Percentiles rank a stretch among this genome's conserved stretches.
Evolutionary conservation across 108 stramenopile species (phyloP).

Genomic region (Aurantiochytrium sp.): DNA sequence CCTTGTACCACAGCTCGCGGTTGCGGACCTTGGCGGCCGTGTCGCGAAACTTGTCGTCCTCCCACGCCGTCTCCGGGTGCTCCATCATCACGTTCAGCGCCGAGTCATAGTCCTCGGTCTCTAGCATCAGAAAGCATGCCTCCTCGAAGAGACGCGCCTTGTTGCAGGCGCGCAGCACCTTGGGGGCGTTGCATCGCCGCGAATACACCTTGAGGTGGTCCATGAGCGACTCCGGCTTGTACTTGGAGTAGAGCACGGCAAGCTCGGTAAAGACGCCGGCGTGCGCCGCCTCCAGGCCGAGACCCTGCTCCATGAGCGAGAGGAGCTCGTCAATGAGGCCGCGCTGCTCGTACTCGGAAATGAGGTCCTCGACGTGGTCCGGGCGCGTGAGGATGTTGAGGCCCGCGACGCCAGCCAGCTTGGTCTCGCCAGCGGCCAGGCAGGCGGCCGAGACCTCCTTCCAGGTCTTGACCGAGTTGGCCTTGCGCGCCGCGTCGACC

Average conservation of each 20-base stretch:
- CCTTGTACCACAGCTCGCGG: constrained; percentile 92
- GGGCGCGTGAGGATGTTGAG: constrained; percentile 98
- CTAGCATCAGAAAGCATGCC: constrained; percentile 93
- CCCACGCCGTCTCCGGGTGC: constrained; percentile 74
- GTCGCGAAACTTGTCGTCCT: constrained; percentile 93
- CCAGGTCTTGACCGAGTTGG: constrained; percentile 96
- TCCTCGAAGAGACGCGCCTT: constrained; percentile 89
- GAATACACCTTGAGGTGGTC: constrained; percentile 99
- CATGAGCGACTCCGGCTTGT: constrained; percentile 96
- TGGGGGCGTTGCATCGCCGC: constrained; percentile 91
- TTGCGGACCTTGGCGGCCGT: constrained; percentile 92
- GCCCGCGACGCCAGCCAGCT: constrained; percentile 90
- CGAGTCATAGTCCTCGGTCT: constrained; percentile 89
- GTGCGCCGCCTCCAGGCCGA: constrained; percentile 95
- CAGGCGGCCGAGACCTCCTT: constrained; percentile 96
- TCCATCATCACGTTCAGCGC: constrained; percentile 99
- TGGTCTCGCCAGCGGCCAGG: constrained; percentile 89
- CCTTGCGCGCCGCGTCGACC: constrained; percentile 94
- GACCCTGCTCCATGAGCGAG: constrained; percentile 95
- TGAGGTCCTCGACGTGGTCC: constrained; percentile 98
- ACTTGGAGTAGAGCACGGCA: constrained; percentile 97
- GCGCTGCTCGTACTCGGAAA: constrained; percentile 90
- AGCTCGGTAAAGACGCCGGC: constrained; percentile 98
- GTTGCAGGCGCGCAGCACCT: constrained; percentile 96
- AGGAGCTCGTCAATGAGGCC: constrained; percentile 92